Percentiles rank a stretch among this genome's conserved stretches.
Evolutionary conservation across 495 filamentous ascomycete species (phyloP).

Genomic region (Penicillium malachiteum): DNA sequence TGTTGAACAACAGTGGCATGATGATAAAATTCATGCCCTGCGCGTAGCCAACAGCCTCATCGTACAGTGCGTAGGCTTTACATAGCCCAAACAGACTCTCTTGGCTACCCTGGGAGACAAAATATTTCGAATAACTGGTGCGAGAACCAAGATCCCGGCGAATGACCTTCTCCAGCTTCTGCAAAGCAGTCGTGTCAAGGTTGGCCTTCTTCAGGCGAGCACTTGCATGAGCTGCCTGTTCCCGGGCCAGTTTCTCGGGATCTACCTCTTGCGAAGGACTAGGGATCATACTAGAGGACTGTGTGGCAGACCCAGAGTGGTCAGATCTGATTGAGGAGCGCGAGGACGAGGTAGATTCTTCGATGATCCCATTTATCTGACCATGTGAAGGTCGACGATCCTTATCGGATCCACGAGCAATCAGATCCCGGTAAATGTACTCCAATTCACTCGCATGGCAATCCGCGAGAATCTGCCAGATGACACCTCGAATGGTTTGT

Average conservation of each 20-base stretch:
- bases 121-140: constrained; percentile 94
- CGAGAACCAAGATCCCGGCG: constrained; percentile 84
- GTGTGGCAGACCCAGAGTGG: constrained; percentile 63
- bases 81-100: constrained; percentile 93
- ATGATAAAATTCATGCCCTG: constrained; percentile 99
- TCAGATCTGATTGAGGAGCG: constrained; percentile 83
- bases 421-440: constrained; percentile 79
- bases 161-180: constrained; percentile 89
- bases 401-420: constrained; percentile 73
- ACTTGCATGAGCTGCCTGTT: constrained; percentile 62
- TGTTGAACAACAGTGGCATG: constrained; percentile 97
- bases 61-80: constrained; percentile 96
- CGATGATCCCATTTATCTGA: constrained; percentile 42
- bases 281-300: constrained; percentile 55
- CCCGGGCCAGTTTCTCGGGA: constrained; percentile 62
- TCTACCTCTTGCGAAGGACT: constrained; percentile 63
- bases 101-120: constrained; percentile 82
- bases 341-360: constrained; percentile 65
- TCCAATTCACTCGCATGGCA: constrained; percentile 91
- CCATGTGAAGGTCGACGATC: constrained; percentile 51
- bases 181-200: constrained; percentile 66
- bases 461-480: constrained; percentile 96
- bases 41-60: constrained; percentile 92
- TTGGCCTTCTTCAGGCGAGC: constrained; percentile 72
- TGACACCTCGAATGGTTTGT: constrained; percentile 88